These are phyloP conservation scores for Xerocomus spinulosus DNA, from an alignment of 768 basidiomycete species.

Conservation along the genomic window DNA sequence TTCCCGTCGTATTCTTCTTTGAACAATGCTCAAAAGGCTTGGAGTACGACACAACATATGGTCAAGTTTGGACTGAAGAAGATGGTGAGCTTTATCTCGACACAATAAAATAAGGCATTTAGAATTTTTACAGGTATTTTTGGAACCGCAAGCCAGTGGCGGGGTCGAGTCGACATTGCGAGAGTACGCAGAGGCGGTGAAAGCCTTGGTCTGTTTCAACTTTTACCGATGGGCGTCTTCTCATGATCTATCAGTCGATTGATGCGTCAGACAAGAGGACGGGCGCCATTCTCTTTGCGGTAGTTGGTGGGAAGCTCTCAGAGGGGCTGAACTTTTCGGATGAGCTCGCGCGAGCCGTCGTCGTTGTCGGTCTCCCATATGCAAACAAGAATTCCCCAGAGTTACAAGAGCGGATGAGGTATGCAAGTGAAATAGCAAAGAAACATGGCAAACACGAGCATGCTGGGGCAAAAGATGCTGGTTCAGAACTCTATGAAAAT, in stretches of 20 bases:
- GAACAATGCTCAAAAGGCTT: slow-evolving; percentile 57
- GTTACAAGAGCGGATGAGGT: slow-evolving; percentile 86
- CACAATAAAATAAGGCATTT: background rate
- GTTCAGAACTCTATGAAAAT: slow-evolving; percentile 82
- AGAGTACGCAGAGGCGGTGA: slow-evolving; percentile 60
- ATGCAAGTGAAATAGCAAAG: slow-evolving; percentile 63
- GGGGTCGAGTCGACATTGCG: slow-evolving; percentile 73
- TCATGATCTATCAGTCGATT: slow-evolving; percentile 18
- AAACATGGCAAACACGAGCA: slow-evolving; percentile 34
- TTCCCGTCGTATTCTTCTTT: slow-evolving; percentile 89
- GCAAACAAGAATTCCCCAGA: slow-evolving; percentile 90
- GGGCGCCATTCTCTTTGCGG: slow-evolving; percentile 87
- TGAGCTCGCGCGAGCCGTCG: slow-evolving; percentile 77
- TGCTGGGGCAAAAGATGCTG: slow-evolving; percentile 56
- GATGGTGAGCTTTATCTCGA: slow-evolving; percentile 42
- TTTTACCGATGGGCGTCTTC: background rate
- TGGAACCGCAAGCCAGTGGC: slow-evolving; percentile 71
- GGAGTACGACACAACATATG: slow-evolving; percentile 61
- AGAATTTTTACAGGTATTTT: slow-evolving; percentile 62
- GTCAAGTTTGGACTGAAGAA: slow-evolving; percentile 67
- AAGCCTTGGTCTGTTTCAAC: slow-evolving; percentile 15
- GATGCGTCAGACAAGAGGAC: slow-evolving; percentile 29
- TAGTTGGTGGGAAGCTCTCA: slow-evolving; percentile 95
- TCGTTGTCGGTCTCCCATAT: slow-evolving; percentile 89
- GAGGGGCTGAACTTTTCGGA: slow-evolving; percentile 83